These are phyloP conservation scores for Neurospora sublineolata DNA, from an alignment of 495 filamentous ascomycete species.

Conservation along the genomic window DNA sequence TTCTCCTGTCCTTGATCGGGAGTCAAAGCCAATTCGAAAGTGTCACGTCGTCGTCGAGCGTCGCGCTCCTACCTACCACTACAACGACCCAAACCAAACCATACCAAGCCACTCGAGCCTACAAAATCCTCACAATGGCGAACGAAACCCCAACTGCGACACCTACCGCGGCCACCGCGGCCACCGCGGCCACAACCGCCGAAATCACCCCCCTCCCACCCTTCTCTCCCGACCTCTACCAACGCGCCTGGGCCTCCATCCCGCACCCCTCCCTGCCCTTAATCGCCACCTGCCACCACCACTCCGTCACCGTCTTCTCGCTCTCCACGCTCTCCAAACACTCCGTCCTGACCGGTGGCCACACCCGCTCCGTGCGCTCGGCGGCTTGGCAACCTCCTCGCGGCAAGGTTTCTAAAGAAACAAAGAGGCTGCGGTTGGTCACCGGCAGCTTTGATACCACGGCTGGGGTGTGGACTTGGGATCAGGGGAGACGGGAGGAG, in stretches of 20 bases:
- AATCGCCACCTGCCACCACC: conserved; percentile 77
- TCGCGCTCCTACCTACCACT: background rate
- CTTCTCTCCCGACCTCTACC: conserved; percentile 56
- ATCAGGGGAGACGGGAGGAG: conserved; percentile 11
- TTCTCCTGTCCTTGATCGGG: background rate
- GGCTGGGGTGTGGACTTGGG: conserved; percentile 73
- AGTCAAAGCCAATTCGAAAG: background rate
- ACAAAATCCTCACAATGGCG: background rate
- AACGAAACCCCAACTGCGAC: background rate
- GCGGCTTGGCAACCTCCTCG: conserved; percentile 68
- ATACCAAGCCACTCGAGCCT: background rate
- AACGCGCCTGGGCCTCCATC: conserved; percentile 74
- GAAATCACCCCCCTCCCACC: conserved; percentile 27
- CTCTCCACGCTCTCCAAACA: conserved; percentile 67
- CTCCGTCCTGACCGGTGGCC: conserved; percentile 71
- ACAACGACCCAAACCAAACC: background rate
- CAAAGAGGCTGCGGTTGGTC: conserved; percentile 55
- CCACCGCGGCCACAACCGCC: background rate
- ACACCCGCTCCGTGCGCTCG: conserved; percentile 73
- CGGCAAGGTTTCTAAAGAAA: conserved; percentile 24
- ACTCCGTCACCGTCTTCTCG: conserved; percentile 78
- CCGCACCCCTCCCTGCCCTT: conserved; percentile 82
- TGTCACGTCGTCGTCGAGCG: background rate
- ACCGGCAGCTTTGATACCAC: conserved; percentile 87
- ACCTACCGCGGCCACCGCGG: background rate